These are phyloP conservation scores for Fragilaria radians DNA, from an alignment of 108 stramenopile species.

Conservation along the genomic window DNA sequence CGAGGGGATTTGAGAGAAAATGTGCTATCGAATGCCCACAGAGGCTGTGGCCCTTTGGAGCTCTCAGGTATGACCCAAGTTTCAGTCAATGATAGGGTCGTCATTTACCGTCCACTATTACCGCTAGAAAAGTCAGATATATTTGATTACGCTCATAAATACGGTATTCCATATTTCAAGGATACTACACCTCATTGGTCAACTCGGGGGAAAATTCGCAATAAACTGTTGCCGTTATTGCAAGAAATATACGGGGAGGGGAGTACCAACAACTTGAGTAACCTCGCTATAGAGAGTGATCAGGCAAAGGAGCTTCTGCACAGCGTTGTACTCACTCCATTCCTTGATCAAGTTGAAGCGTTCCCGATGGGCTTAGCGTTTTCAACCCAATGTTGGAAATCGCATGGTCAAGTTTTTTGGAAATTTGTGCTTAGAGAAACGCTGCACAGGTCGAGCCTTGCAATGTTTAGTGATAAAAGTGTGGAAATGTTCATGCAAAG, in stretches of 20 bases:
- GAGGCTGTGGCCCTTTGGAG: constrained; percentile 83
- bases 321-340: constrained; percentile 49
- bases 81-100: constrained; percentile 82
- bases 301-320: constrained; percentile 62
- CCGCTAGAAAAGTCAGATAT: constrained; percentile 68
- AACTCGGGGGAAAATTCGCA: constrained; percentile 92
- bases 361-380: constrained; percentile 70
- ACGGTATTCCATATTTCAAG: constrained; percentile 94
- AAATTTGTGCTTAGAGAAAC: constrained; percentile 76
- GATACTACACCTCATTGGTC: constrained; percentile 91
- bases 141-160: constrained; percentile 87
- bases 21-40: constrained; percentile 92
- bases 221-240: constrained; percentile 84
- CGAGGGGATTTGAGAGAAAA: constrained; percentile 96
- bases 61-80: constrained; percentile 84
- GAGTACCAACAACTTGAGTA: constrained; percentile 71
- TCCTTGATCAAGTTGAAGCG: constrained; percentile 40
- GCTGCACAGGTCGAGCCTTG: constrained; percentile 63
- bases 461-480: constrained; percentile 84
- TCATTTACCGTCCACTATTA: constrained; percentile 84
- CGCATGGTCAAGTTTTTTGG: constrained; percentile 72
- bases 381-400: constrained; percentile 50
- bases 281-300: constrained; percentile 78
- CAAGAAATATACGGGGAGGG: constrained; percentile 95
- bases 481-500: constrained; percentile 57